Base-by-base conservation (phyloP, 805 yeast genomes). In the Zygosaccharomyces kombuchaensis region DNA sequence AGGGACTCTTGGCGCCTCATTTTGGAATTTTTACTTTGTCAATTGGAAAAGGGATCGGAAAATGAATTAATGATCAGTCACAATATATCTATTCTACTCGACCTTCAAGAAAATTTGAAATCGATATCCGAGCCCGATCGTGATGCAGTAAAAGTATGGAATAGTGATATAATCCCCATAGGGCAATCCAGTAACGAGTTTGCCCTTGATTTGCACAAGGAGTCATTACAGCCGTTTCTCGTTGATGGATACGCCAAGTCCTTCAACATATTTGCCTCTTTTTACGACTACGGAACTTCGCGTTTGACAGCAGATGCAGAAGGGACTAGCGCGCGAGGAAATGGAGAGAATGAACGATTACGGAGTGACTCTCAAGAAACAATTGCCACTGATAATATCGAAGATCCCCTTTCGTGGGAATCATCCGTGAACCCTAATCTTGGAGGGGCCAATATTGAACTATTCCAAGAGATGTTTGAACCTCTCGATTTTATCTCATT, bases 401-500 rank as follows among this genome's bases (percentile, higher is more conserved):
- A 25, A 5, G 35, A 43, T 19, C 17, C 27, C 3, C 36, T 43
- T n/a, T 21, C 31, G 12, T 26, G 22, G 13, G 41, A 27, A 10
- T 7, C 38, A 6, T 22, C 41, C 9, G 10, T 16, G 14, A 44
- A 36, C 31, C 29, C 45, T 8, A 44, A 43, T 36, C 30, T 40
- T 25, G 57, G 48, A 13, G 38, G 45, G 32, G 50, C 46, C 3
- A 53, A 55, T 44, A 38, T 55, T n/a, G 53, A 48, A 13, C 44
- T 58, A 23, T 45, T 60, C 9, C 53, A 55, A 25, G 60, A 56
- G 13, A 48, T 60, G 45, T 60, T 60, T 35, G 63, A 60, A 40
- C 65, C 62, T 14, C 32, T 54, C n/a, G 65, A 60, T 41, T 57
- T 60, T 36, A 44, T 58, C 5, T 58, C 65, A 1, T 56, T 50